Percentiles rank a stretch among this genome's conserved stretches.
Evolutionary conservation across 139 green algal genomes (phyloP).

Genomic region (Raphidocelis subcapitata): DNA sequence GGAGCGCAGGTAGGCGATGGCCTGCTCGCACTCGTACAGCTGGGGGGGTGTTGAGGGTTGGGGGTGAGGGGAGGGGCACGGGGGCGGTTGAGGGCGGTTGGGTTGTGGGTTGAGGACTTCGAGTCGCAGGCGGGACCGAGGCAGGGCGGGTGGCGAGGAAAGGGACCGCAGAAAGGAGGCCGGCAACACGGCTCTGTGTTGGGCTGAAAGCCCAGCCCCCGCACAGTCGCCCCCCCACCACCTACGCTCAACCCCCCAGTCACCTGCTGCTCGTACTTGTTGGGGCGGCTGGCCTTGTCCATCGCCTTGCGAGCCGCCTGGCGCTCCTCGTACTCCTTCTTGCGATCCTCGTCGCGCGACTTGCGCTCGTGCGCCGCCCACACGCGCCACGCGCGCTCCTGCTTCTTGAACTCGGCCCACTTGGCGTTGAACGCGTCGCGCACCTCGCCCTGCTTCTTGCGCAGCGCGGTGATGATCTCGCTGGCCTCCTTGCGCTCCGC

Average conservation of each 20-base stretch:
- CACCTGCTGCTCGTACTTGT: slow-evolving; percentile 26
- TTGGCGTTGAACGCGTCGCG: slow-evolving; percentile 35
- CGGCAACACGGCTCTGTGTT: no score
- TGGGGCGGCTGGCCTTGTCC: not conserved
- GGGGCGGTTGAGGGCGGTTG: no score
- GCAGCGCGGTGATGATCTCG: slow-evolving; percentile 19
- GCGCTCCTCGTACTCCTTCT: slow-evolving; percentile 31
- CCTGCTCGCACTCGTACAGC: slow-evolving; percentile 29
- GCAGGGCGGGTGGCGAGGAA: no score
- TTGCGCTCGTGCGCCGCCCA: slow-evolving; percentile 29
- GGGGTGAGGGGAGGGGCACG: no score
- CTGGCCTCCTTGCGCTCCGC: slow-evolving; percentile 38
- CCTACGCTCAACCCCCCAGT: no score
- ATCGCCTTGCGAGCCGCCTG: slow-evolving; percentile 19
- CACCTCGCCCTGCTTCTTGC: slow-evolving; percentile 45
- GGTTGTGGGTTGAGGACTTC: no score
- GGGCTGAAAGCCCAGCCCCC: no score
- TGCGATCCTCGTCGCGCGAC: slow-evolving; percentile 19
- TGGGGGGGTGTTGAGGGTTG: not conserved
- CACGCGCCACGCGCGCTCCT: slow-evolving; percentile 18
- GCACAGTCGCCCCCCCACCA: no score
- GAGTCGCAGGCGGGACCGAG: no score
- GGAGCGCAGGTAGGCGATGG: slow-evolving; percentile 24
- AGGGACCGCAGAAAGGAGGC: no score
- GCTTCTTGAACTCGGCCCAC: slow-evolving; percentile 38